Evolutionary conservation across 805 yeast genomes (phyloP).

Genomic region (Candida schatavii): DNA sequence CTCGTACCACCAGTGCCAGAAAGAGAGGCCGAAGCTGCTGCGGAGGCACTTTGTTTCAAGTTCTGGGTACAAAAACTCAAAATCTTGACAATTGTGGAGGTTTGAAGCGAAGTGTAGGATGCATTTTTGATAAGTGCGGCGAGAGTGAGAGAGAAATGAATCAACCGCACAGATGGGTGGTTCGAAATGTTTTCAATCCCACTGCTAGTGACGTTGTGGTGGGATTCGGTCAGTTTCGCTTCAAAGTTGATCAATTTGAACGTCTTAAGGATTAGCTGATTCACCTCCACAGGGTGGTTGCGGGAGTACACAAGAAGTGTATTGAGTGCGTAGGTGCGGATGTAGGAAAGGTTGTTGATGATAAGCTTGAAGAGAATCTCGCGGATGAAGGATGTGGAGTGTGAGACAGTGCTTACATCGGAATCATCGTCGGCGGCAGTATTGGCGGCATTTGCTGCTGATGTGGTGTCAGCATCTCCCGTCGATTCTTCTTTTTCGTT

Average conservation of each 20-base stretch:
- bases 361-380: conserved; percentile 30
- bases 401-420: conserved; percentile 5
- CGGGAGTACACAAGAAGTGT: conserved; percentile 29
- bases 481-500: conserved; percentile 7
- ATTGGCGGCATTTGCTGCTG: conserved; percentile 1
- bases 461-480: conserved; percentile 4
- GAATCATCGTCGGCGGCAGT: conserved; percentile 8
- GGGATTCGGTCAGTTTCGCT: conserved; percentile 25
- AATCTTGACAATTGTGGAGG: conserved; percentile 38
- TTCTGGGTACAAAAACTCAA: conserved; percentile 46
- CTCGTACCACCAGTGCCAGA: too few species aligned
- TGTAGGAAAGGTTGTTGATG: conserved; percentile 30
- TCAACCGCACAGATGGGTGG: conserved; percentile 19
- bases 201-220: conserved; percentile 9
- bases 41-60: conserved; percentile 34
- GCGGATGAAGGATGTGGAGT: conserved; percentile 24
- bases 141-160: conserved; percentile 34
- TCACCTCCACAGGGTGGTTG: conserved; percentile 32
- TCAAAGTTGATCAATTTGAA: conserved; percentile 31
- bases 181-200: conserved; percentile 18
- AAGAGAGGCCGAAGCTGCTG: conserved; percentile 11
- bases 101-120: conserved; percentile 32
- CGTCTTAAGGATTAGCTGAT: conserved; percentile 29
- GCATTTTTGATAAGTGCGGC: conserved; percentile 36
- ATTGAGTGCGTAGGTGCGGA: conserved; percentile 33